phyloP scores from a whole-genome alignment of 148 eudicot species.

The Persicaria tinctoria region DNA sequence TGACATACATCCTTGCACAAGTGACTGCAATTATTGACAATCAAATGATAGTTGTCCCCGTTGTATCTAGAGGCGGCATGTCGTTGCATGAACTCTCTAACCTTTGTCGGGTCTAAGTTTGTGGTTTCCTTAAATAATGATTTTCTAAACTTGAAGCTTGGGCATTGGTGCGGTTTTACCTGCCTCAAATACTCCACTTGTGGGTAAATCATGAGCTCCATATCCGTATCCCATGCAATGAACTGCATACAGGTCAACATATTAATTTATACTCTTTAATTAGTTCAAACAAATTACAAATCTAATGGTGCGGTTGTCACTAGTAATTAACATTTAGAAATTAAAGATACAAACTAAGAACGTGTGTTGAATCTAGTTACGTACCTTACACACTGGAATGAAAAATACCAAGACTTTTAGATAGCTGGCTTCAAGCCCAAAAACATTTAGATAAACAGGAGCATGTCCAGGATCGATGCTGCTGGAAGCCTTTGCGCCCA shows the following conservation, averaged over 20 bases:
- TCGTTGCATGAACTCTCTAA: conserved; percentile 72
- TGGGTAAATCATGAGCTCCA: conserved; percentile 87
- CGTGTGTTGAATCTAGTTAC: background rate
- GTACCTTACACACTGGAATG: background rate
- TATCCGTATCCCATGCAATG: conserved; percentile 93
- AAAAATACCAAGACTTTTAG: background rate
- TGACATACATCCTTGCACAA: conserved; percentile 80
- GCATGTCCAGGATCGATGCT: background rate
- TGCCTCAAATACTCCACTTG: conserved; percentile 84
- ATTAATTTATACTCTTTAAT: background rate
- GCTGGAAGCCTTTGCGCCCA: background rate
- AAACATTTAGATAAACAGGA: background rate
- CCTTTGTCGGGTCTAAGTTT: conserved; percentile 50
- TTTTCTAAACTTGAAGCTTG: conserved; percentile 76
- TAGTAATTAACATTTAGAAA: background rate
- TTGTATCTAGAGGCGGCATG: conserved; percentile 54
- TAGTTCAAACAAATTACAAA: background rate
- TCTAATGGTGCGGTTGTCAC: too few species aligned
- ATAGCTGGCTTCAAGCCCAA: background rate
- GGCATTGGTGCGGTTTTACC: conserved; percentile 90
- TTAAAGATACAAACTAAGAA: background rate
- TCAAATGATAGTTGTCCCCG: conserved; percentile 77
- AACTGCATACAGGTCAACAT: conserved; percentile 19
- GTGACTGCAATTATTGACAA: conserved; percentile 82
- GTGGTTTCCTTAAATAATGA: conserved; percentile 72